Conservation (phyloP, 805 yeast genomes). For the Teunomyces cretensis region DNA sequence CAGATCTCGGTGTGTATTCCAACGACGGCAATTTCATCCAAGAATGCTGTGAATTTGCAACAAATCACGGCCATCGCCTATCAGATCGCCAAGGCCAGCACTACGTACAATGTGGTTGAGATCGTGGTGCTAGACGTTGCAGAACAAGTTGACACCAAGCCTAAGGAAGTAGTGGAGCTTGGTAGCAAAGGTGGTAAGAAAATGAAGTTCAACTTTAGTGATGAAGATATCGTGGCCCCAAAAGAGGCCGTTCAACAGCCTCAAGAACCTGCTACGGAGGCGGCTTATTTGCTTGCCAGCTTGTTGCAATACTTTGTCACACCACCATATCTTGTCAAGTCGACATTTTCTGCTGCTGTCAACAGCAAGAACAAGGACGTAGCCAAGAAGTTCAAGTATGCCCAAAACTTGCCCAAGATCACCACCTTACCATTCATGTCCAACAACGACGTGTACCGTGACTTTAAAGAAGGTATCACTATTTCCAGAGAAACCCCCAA, state of each 20-base stretch:
- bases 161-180: conserved; percentile 20
- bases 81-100: conserved; percentile 76
- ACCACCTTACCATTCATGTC: conserved; percentile 75
- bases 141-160: conserved; percentile 15
- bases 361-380: conserved; percentile 29
- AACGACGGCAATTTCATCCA: conserved; percentile 53
- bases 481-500: conserved; percentile 42
- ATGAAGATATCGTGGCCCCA: conserved; percentile 26
- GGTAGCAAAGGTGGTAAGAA: conserved; percentile 27
- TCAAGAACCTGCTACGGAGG: conserved; percentile 20
- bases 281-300: conserved; percentile 59
- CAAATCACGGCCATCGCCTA: conserved; percentile 74
- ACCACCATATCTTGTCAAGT: conserved; percentile 73
- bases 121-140: conserved; percentile 66
- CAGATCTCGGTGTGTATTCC: conserved; percentile 72
- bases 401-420: conserved; percentile 68
- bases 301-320: conserved; percentile 80
- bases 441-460: conserved; percentile 34
- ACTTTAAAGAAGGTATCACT: conserved; percentile 64
- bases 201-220: conserved; percentile 29
- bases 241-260: conserved; percentile 15
- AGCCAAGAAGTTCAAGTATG: conserved; percentile 54
- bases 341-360: conserved; percentile 46
- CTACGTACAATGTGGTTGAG: conserved; percentile 70
- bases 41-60: conserved; percentile 62